Percentiles rank a stretch among this genome's conserved stretches.
These are phyloP conservation scores for Malus domestica DNA, from an alignment of 306 rosid genomes.

Conservation along the genomic window DNA sequence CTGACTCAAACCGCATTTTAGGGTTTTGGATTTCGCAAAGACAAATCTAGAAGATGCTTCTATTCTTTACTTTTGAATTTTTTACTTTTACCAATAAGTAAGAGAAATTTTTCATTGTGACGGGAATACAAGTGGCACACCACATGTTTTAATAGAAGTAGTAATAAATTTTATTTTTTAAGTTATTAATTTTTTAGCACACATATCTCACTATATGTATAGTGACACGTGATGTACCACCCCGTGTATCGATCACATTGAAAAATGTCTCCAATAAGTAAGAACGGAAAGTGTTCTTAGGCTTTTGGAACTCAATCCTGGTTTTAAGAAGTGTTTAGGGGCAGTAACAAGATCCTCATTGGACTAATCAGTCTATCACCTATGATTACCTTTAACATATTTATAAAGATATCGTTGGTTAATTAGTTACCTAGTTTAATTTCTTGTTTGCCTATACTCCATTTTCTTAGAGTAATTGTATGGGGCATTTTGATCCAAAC, in stretches of 20 bases:
- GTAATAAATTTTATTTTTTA: too few species aligned
- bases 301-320: slow-evolving; percentile 32
- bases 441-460: background rate
- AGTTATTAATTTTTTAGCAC: too few species aligned
- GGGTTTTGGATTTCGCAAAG: slow-evolving; percentile 23
- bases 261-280: slow-evolving; percentile 2
- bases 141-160: too few species aligned
- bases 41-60: slow-evolving; percentile 34
- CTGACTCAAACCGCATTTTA: slow-evolving; percentile 8
- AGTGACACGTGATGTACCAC: too few species aligned
- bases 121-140: too few species aligned
- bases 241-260: too few species aligned
- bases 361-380: slow-evolving; percentile 3
- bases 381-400: slow-evolving; percentile 23
- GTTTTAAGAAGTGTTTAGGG: background rate
- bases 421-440: background rate
- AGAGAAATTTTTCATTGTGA: background rate
- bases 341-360: slow-evolving; percentile 23
- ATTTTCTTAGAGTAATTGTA: background rate
- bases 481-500: background rate
- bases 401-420: background rate
- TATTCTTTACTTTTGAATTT: background rate
- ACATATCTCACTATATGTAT: too few species aligned
- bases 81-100: slow-evolving; percentile 16
- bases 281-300: slow-evolving; percentile 20